These are phyloP conservation scores for Endotrypanum monterogeii DNA, from an alignment of 208 protist species.

Conservation along the genomic window DNA sequence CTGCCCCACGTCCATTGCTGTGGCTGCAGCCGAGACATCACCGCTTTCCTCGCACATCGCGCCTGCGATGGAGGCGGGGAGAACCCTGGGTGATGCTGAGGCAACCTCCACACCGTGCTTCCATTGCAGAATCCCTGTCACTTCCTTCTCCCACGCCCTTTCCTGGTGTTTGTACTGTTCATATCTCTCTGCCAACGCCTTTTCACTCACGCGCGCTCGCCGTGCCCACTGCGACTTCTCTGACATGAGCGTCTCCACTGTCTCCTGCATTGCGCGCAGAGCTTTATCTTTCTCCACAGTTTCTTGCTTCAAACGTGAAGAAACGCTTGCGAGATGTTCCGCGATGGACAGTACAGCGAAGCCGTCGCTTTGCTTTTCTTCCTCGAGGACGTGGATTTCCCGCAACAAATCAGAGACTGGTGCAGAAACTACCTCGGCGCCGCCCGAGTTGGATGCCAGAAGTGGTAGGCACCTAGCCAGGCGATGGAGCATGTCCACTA, in stretches of 20 bases:
- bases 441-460: constrained; percentile 10
- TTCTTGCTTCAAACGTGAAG: constrained; percentile 16
- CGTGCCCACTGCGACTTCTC: constrained; percentile 30
- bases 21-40: neutral
- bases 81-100: neutral
- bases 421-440: constrained; percentile 4
- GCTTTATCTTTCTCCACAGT: constrained; percentile 18
- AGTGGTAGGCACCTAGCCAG: constrained; percentile 21
- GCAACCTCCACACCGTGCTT: neutral
- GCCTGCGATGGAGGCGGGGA: neutral
- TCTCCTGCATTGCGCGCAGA: constrained; percentile 9
- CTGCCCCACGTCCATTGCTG: neutral
- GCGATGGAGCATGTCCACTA: constrained; percentile 9
- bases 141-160: constrained; percentile 23
- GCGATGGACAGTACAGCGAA: constrained; percentile 20
- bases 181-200: constrained; percentile 27
- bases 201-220: constrained; percentile 21
- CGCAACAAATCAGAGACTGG: constrained; percentile 16
- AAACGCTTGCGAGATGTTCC: constrained; percentile 18
- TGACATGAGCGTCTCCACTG: constrained; percentile 17
- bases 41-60: neutral
- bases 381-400: constrained; percentile 19
- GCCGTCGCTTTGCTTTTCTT: constrained; percentile 29
- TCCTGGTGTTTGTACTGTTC: constrained; percentile 20
- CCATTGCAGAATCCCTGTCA: constrained; percentile 15